Conservation (phyloP, 2,329 filamentous ascomycete genomes). For the Byssothecium circinans region DNA sequence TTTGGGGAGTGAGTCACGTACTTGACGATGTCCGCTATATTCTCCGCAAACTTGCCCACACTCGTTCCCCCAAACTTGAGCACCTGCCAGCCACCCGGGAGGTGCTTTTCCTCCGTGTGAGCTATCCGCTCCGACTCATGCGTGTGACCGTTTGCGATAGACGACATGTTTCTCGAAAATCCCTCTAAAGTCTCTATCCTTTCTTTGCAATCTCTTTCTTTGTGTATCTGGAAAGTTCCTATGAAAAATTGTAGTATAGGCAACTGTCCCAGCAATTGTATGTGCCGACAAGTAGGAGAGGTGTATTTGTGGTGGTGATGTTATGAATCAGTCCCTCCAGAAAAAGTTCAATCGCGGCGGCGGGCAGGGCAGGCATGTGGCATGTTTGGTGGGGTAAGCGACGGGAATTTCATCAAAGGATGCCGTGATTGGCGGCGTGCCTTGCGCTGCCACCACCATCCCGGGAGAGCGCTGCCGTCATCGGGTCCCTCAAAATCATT, state of each 20-base stretch:
- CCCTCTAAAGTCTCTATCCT: not conserved
- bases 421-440: not conserved
- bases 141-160: slow-evolving; percentile 35
- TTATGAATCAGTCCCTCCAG: no score
- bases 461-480: not conserved
- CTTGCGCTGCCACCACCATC: not conserved
- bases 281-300: no score
- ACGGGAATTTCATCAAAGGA: not conserved
- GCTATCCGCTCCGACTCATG: slow-evolving; percentile 43
- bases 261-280: no score
- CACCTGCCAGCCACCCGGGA: slow-evolving; percentile 71
- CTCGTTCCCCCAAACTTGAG: slow-evolving; percentile 97
- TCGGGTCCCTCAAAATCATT: not conserved
- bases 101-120: slow-evolving; percentile 50
- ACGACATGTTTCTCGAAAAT: slow-evolving; percentile 22
- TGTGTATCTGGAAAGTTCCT: no score
- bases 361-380: no score
- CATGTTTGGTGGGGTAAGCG: not conserved
- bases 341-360: no score
- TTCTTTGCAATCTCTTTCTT: no score
- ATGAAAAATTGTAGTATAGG: no score
- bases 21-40: slow-evolving; percentile 65
- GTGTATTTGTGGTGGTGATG: no score
- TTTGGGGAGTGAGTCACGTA: slow-evolving; percentile 22
- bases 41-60: slow-evolving; percentile 84